These are phyloP conservation scores for Acacia confusa DNA, from an alignment of 306 rosid genomes.

Conservation along the genomic window DNA sequence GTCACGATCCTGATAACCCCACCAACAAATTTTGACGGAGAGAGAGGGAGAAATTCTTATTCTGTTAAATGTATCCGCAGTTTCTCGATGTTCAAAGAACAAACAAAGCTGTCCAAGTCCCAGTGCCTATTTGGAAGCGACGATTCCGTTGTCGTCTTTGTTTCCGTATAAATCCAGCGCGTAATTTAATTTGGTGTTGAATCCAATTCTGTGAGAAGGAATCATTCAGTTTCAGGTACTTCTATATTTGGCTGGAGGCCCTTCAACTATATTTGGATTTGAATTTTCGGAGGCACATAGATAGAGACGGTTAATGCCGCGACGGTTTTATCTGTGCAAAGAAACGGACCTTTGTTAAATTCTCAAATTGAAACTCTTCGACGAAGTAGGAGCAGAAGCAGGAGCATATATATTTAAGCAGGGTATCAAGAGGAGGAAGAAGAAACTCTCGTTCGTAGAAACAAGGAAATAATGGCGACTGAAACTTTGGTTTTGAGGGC, in stretches of 20 bases:
- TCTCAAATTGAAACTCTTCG: not conserved
- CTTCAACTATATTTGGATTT: not conserved
- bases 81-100: not conserved
- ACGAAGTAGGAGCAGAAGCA: not conserved
- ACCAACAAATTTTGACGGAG: not conserved
- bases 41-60: not conserved
- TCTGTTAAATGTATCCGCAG: not conserved
- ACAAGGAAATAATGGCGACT: constrained; percentile 19
- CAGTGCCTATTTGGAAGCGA: not conserved
- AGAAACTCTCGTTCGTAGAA: not conserved
- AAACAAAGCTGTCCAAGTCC: not conserved
- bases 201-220: not conserved
- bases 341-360: not conserved
- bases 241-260: not conserved
- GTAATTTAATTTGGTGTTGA: not conserved
- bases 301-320: not conserved
- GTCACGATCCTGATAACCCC: too few species aligned
- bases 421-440: not conserved
- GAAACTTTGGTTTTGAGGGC: constrained; percentile 34
- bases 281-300: not conserved
- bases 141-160: not conserved
- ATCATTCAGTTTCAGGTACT: not conserved
- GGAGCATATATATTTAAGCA: not conserved
- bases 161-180: not conserved
- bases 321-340: not conserved